A percentile compares a stretch with the other conserved stretches of the same genome.
These are phyloP conservation scores for Backusella psychrophila DNA, from an alignment of 192 early-diverging fungal genomes.

Conservation along the genomic window DNA sequence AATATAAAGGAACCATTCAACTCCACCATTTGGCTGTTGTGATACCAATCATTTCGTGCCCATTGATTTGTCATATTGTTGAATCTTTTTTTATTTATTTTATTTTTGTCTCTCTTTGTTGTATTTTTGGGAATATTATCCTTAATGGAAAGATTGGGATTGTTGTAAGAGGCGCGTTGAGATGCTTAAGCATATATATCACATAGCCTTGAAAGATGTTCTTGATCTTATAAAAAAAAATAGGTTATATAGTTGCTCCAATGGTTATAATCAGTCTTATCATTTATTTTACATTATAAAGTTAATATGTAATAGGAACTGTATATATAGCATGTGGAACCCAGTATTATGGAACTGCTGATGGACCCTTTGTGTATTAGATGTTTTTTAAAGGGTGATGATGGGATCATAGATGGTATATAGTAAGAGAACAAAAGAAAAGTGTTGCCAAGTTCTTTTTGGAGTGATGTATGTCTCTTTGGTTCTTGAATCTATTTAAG, in stretches of 20 bases:
- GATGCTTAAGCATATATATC: not conserved
- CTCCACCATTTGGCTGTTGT: no score
- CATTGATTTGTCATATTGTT: no score
- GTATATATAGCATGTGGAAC: not conserved
- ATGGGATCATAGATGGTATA: not conserved
- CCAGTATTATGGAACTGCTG: not conserved
- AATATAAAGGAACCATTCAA: no score
- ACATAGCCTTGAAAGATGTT: not conserved
- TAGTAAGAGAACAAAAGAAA: not conserved
- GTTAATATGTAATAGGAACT: not conserved
- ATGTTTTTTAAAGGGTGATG: not conserved
- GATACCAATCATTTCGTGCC: no score
- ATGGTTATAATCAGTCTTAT: not conserved
- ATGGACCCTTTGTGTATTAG: not conserved
- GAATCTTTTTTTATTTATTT: no score
- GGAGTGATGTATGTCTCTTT: not conserved
- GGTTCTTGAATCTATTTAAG: not conserved
- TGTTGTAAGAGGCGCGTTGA: not conserved
- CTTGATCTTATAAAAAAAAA: not conserved
- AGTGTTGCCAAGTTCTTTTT: not conserved
- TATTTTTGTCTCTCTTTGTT: no score
- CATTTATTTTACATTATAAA: no score
- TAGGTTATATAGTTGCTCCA: not conserved
- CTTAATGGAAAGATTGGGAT: not conserved
- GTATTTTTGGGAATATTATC: not conserved